Evolutionary conservation across 805 yeast genomes (phyloP), one percentile per base, ranked within the genome.

Genomic region (Peterozyma toletana): DNA sequence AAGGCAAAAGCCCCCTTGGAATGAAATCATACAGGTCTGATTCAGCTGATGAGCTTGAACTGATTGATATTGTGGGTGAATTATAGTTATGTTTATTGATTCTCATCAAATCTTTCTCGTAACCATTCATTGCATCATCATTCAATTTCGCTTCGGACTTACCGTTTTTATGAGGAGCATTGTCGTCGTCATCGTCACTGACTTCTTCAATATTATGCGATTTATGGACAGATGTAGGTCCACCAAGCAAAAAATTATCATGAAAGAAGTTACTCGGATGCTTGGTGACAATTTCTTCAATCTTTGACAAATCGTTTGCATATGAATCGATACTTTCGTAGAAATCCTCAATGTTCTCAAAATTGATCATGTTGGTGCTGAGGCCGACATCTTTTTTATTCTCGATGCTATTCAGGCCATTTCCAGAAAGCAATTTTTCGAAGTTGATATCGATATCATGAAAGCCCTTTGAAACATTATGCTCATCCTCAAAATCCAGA

Each of bases 1-100:
- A 55, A 2, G 80, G 79, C n/a, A 57, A 35, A 27, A 70, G 39
- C 9, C 64, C 60, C 18, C 63, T 53, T 5, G 71, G 71, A 31
- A 62, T 54, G n/a, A n/a, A 33, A 13, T 36, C 17, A n/a, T 18
- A 14, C n/a, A 18, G 4, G n/a, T 36, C 17, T 18, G n/a, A 18
- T 10, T 36, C n/a, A 36, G 17, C 17, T 18, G 15, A 14, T 16
- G 13, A n/a, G 17, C n/a, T 13, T 6, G 38, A 18, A 21, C 7
- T 21, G 27, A 21, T 7, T 21, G 27, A 21, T 5, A 21, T 6
- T 53, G 40, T 18, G 55, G 59, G 17, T 10, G 21, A 31, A 17
- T 11, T 27, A 16, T 13, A 33, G 6, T 27, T 15, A 34, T 5
- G 50, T 35, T 4, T 21, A 21, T 21, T 21, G 36, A 41, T 13